Percentiles rank a stretch among this genome's conserved stretches.
Evolutionary conservation across 495 filamentous ascomycete species (phyloP).

Genomic region (Lepraria neglecta): DNA sequence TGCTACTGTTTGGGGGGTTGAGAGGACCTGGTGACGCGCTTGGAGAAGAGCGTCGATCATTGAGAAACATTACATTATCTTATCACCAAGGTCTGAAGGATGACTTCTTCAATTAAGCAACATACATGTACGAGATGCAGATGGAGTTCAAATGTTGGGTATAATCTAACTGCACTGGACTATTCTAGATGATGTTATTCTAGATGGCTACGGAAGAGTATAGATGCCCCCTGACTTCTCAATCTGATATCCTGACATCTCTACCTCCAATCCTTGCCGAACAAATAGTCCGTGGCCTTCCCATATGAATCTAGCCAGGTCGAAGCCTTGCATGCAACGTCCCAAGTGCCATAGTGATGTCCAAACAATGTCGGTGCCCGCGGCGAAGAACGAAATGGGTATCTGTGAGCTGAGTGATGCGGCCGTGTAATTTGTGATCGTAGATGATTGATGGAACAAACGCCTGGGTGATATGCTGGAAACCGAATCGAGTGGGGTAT

Average conservation of each 20-base stretch:
- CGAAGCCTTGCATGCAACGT: slow-evolving; percentile 1
- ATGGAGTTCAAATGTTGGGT: not conserved
- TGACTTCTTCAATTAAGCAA: not conserved
- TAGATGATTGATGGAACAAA: not conserved
- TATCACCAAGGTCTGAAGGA: not conserved
- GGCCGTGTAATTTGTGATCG: slow-evolving; percentile 15
- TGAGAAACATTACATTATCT: not conserved
- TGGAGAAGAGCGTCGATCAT: too few relatives aligned
- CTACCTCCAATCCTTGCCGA: not conserved
- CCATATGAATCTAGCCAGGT: not conserved
- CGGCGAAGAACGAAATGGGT: slow-evolving; percentile 14
- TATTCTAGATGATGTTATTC: not conserved
- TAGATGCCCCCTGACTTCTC: not conserved
- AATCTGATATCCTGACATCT: not conserved
- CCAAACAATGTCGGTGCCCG: slow-evolving; percentile 11
- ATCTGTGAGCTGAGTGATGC: slow-evolving; percentile 20
- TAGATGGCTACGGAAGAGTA: not conserved
- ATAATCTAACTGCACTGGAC: not conserved
- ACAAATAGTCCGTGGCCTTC: not conserved
- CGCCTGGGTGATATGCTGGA: slow-evolving; percentile 11
- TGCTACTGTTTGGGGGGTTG: not conserved
- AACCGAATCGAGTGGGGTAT: slow-evolving; percentile 6
- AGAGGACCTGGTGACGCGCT: not conserved
- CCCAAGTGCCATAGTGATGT: not conserved
- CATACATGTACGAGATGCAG: not conserved